Conservation (phyloP, 208 protist genomes). For the Trichomonas vaginalis region DNA sequence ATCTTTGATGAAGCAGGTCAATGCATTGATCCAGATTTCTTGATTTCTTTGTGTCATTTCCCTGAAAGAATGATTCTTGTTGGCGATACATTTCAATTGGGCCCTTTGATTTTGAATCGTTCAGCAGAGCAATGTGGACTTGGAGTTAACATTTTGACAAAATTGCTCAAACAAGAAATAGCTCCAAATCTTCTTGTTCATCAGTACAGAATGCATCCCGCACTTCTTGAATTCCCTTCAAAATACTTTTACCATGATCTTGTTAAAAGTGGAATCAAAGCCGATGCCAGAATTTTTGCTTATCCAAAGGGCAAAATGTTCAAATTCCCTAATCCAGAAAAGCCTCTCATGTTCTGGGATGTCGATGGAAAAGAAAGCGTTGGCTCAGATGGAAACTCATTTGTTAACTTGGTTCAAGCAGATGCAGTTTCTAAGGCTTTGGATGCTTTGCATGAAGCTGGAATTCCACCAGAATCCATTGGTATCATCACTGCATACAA, state of each 20-base stretch:
- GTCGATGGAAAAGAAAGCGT: not conserved
- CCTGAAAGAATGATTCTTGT: constrained; percentile 63
- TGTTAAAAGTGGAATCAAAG: not conserved
- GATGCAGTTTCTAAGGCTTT: not conserved
- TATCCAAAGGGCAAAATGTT: not conserved
- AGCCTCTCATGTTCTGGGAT: not conserved
- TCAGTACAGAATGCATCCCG: constrained; percentile 34
- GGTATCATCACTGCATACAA: not conserved
- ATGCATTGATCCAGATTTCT: constrained; percentile 72
- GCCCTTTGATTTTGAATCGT: constrained; percentile 77
- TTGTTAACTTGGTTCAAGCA: not conserved
- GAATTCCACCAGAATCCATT: not conserved
- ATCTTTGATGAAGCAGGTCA: constrained; percentile 85
- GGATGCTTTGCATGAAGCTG: not conserved
- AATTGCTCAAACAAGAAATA: constrained; percentile 63
- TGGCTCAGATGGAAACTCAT: not conserved
- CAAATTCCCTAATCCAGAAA: not conserved
- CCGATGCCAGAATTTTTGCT: not conserved
- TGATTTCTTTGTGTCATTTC: constrained; percentile 74
- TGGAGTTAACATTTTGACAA: constrained; percentile 70
- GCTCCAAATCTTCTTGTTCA: constrained; percentile 42
- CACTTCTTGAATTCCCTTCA: constrained; percentile 6
- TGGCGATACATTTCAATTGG: constrained; percentile 81
- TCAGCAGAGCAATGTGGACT: constrained; percentile 64
- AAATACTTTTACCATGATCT: constrained; percentile 16